Evolutionary conservation across 139 green algal genomes (phyloP), one percentile per base, ranked within the genome.

Genomic region (Coelastrella sp.): DNA sequence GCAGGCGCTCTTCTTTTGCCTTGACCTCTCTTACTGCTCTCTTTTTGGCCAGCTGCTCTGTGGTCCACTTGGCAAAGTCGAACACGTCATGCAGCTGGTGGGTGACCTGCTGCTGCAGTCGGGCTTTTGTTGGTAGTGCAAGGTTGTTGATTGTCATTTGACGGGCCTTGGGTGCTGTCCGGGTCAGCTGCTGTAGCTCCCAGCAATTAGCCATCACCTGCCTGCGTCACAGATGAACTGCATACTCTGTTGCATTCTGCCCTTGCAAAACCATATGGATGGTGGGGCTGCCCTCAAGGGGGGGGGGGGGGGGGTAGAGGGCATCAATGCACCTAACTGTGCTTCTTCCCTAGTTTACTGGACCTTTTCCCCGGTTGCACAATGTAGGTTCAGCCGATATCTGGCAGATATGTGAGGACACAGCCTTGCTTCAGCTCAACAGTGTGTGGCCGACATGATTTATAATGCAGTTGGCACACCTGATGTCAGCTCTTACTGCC

Each of bases 21-120:
- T 62, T 21, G 6, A n/a, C 15, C 34, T 53, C 25, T 43, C 30
- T 35, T 27, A 35, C 53, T 25, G 17, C 53, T 25, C 53, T 35
- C 57, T 27, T 34, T 32, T 51, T 64, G 19, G 27, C 13, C 23
- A 80, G 48, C 30, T 80, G 72, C 23, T 30, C 30, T 32, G 72
- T 30, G 19, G 43, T 80, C 45, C 48, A 80, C 17, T 51, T 80
- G 72, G 72, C 72, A 80, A 80, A 80, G 11, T 66, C 48, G 32
- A 11, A 35, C 5, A 66, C 45, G 32, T 80, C 45, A 45, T 80
- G 45, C 45, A 80, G 48, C 30, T 32, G 15, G 2, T 25, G 48
- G 15, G 21, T 67, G 9, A 80, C 72, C 21, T 64, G 45, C 48
- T 80, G 72, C 72, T 80, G 72, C 25, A 64, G 38, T 23, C 30